phyloP scores from a whole-genome alignment of 352 stramenopile species.

The Globisporangium megalacanthum region DNA sequence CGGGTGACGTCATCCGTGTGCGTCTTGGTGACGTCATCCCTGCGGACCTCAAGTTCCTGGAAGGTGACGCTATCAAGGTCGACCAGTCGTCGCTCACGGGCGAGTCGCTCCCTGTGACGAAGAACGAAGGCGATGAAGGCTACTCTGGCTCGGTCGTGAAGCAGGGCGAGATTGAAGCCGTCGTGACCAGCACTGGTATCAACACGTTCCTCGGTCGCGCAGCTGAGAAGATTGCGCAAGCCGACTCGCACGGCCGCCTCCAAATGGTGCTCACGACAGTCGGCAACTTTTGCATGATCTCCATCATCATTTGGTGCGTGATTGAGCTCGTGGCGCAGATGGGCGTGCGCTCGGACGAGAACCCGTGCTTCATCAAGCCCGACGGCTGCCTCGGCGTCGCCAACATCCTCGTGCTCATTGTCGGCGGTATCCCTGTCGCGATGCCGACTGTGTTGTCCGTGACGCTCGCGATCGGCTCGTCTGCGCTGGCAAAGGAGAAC shows the following conservation, averaged over 20 bases:
- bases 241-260: slow-evolving; percentile 77
- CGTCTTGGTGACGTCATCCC: slow-evolving; percentile 90
- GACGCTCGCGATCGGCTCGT: slow-evolving; percentile 90
- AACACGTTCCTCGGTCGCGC: slow-evolving; percentile 91
- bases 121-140: slow-evolving; percentile 65
- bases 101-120: slow-evolving; percentile 91
- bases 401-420: slow-evolving; percentile 86
- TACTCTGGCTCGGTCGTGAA: slow-evolving; percentile 86
- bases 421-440: slow-evolving; percentile 90
- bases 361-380: slow-evolving; percentile 81
- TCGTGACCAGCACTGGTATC: slow-evolving; percentile 81
- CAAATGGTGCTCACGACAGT: slow-evolving; percentile 93
- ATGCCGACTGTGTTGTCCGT: slow-evolving; percentile 92
- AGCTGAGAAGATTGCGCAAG: slow-evolving; percentile 69
- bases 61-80: slow-evolving; percentile 78
- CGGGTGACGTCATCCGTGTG: slow-evolving; percentile 68
- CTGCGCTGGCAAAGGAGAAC: slow-evolving; percentile 84
- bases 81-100: slow-evolving; percentile 92
- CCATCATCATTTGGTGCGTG: slow-evolving; percentile 78
- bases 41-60: slow-evolving; percentile 85
- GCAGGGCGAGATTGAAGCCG: slow-evolving; percentile 88
- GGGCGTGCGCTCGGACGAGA: slow-evolving; percentile 53
- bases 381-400: slow-evolving; percentile 62
- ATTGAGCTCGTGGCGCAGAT: slow-evolving; percentile 87
- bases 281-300: slow-evolving; percentile 87